Base-by-base conservation (phyloP, 192 early-diverging fungal species). In the Chytriomyces sp. region DNA sequence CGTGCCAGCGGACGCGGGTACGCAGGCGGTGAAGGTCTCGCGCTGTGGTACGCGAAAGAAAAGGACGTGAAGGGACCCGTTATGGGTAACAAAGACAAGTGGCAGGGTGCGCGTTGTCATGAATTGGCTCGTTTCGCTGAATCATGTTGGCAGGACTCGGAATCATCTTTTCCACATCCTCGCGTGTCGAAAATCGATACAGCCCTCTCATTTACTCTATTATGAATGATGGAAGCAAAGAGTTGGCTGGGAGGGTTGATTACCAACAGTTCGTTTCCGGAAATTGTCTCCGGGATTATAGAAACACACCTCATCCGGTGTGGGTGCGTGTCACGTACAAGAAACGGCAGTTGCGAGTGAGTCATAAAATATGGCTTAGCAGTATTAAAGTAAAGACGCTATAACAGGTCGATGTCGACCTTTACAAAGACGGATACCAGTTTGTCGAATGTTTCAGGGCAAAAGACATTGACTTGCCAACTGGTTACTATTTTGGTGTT, bases 11-110 rank as follows among this genome's bases (percentile, higher is more conserved):
- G 93, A 5, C 80, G 80, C 8, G 78, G 81, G 28, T 72, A 80
- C 40, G 65, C 81, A 33, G 93, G 93, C 32, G 91, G 90, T 25
- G 81, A 89, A 32, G 93, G 93, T 0, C 60, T 94, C 4, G 93
- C 90, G 30, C 86, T 94, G 59, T 94, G 93, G 93, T 94, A 94
- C 67, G 86, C 90, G 0, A 78, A 89, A 54, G 88, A 78, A 25
- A 59, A 30, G 32, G 64, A 28, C 41, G 63, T 77, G 5, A 76
- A 71, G 14, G 92, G 91, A 0, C 84, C 86, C 22, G 74, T 92
- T 19, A 88, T 84, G 81, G 91, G 91, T 17, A 82, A 65, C 52
- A 78, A 83, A 61, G 91, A 93, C 77, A 72, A 81, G 25, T 93
- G 87, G 86, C 69, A 83, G 26, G 91, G 81, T 71, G 39, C 33